Conservation (phyloP, 2,329 filamentous ascomycete genomes). For the Pestalotiopsis sp. region DNA sequence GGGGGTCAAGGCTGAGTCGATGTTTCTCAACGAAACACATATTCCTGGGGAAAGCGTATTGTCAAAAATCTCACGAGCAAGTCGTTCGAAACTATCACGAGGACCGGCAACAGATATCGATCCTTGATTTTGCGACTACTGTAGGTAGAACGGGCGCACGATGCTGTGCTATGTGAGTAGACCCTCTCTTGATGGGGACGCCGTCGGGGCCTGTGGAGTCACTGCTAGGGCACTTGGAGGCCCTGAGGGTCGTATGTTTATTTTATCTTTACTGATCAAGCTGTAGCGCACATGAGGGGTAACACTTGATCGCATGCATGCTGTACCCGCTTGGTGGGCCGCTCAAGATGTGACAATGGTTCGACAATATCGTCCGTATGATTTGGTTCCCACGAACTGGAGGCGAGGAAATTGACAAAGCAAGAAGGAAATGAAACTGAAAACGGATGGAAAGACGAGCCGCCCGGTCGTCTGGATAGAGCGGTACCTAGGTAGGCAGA, state of each 20-base stretch:
- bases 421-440: background rate
- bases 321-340: background rate
- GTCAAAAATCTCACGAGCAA: background rate
- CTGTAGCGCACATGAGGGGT: background rate
- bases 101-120: background rate
- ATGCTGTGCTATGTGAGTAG: background rate
- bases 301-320: background rate
- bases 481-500: background rate
- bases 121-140: background rate
- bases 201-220: background rate
- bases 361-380: background rate
- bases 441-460: background rate
- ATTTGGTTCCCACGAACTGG: background rate
- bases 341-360: background rate
- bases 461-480: background rate
- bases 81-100: background rate
- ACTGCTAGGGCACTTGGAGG: background rate
- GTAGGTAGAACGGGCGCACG: background rate
- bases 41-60: background rate
- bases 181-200: background rate
- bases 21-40: background rate
- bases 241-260: background rate
- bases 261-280: background rate
- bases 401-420: background rate
- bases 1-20: background rate